A percentile compares a stretch with the other conserved stretches of the same genome.
Evolutionary conservation across 176 grass and related monocot species (phyloP).

Genomic region (Cenchrus americanus): DNA sequence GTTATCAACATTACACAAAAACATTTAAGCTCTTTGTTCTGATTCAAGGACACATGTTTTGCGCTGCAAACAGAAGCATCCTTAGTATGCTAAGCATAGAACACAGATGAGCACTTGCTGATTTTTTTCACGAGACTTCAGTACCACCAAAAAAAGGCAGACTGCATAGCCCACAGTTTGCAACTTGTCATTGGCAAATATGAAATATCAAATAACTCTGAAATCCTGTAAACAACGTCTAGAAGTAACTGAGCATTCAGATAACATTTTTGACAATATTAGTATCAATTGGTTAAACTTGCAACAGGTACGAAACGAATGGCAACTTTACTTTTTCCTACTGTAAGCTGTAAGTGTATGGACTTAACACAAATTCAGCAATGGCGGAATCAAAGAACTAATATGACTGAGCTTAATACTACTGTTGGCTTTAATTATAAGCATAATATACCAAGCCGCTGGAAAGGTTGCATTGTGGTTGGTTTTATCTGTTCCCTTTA

Average conservation of each 20-base stretch:
- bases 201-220: no score
- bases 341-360: background rate
- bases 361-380: background rate
- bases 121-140: no score
- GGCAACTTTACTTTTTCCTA: no score
- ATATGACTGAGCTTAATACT: background rate
- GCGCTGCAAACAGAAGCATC: conserved; percentile 9
- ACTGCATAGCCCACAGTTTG: background rate
- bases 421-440: background rate
- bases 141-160: no score
- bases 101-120: conserved; percentile 1
- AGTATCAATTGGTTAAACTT: no score
- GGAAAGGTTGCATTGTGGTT: conserved; percentile 4
- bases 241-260: no score
- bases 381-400: background rate
- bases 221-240: no score
- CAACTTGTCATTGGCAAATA: no score
- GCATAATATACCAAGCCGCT: conserved; percentile 3
- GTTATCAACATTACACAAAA: background rate
- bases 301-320: no score
- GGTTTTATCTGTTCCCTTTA: conserved; percentile 8
- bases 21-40: background rate
- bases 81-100: background rate
- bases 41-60: conserved; percentile 1
- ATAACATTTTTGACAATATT: no score